Evolutionary conservation across 768 basidiomycete genomes (phyloP).

Genomic region (Suillus cothurnatus): DNA sequence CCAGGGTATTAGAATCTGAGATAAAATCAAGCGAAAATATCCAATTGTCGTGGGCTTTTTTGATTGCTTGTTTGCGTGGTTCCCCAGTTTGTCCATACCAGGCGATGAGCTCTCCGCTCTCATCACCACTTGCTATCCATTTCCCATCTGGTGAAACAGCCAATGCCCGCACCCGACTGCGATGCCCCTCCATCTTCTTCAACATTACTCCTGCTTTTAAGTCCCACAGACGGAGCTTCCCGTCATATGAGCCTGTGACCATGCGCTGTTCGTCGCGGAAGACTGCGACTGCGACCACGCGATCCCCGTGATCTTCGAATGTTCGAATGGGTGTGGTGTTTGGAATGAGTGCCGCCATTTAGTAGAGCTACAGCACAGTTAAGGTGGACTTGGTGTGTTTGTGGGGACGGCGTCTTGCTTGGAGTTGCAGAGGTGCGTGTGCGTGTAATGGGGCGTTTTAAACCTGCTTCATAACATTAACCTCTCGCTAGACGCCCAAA

Average conservation of each 20-base stretch:
- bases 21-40: neutral
- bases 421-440: neutral
- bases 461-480: neutral
- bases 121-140: neutral
- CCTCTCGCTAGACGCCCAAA: neutral
- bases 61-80: neutral
- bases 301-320: neutral
- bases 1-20: too few species aligned
- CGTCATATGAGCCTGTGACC: neutral
- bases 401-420: neutral
- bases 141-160: neutral
- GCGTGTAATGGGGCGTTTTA: neutral
- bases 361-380: neutral
- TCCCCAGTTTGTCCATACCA: neutral
- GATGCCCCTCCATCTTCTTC: neutral
- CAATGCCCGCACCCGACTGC: neutral
- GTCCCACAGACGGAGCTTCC: neutral
- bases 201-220: neutral
- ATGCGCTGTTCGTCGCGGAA: neutral
- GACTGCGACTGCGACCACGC: neutral
- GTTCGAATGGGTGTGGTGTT: neutral
- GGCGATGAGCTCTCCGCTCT: neutral
- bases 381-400: neutral
- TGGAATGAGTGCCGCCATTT: neutral
- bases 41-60: neutral